A percentile compares a stretch with the other conserved stretches of the same genome.
These are phyloP conservation scores for Streptanthus diversifolius DNA, from an alignment of 345 rosid genomes.

Conservation along the genomic window DNA sequence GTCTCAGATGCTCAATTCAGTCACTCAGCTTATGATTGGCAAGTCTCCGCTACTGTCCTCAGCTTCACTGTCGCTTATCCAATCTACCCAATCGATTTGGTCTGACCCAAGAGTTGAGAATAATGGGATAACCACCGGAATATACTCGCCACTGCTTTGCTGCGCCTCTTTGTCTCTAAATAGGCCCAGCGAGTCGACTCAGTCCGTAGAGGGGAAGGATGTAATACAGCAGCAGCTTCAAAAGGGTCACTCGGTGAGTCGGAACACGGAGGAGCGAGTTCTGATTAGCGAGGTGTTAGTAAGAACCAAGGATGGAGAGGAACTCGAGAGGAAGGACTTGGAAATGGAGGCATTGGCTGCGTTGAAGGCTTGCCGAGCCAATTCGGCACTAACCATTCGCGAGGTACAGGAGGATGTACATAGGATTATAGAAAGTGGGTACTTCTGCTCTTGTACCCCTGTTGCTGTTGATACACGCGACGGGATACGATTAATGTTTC, in stretches of 20 bases:
- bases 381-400: slow-evolving; percentile 74
- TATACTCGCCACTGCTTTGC: slow-evolving; percentile 43
- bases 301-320: slow-evolving; percentile 90
- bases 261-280: slow-evolving; percentile 79
- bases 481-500: slow-evolving; percentile 84
- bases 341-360: slow-evolving; percentile 83
- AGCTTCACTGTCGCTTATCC: slow-evolving; percentile 47
- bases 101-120: not conserved
- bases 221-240: slow-evolving; percentile 29
- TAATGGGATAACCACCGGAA: not conserved
- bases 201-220: slow-evolving; percentile 34
- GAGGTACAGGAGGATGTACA: slow-evolving; percentile 97
- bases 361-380: slow-evolving; percentile 73
- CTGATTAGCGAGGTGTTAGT: slow-evolving; percentile 86
- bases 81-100: slow-evolving; percentile 4
- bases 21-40: slow-evolving; percentile 19
- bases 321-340: slow-evolving; percentile 85
- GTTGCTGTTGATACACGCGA: slow-evolving; percentile 91
- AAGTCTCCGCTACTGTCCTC: slow-evolving; percentile 44
- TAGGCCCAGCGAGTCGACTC: slow-evolving; percentile 38
- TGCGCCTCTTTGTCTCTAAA: slow-evolving; percentile 50
- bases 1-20: slow-evolving; percentile 33
- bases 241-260: slow-evolving; percentile 46
- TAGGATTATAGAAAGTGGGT: slow-evolving; percentile 81
- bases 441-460: slow-evolving; percentile 83